A percentile compares a stretch with the other conserved stretches of the same genome.
These are phyloP conservation scores for Aspergillus diversus DNA, from an alignment of 495 filamentous ascomycete species.

Conservation along the genomic window DNA sequence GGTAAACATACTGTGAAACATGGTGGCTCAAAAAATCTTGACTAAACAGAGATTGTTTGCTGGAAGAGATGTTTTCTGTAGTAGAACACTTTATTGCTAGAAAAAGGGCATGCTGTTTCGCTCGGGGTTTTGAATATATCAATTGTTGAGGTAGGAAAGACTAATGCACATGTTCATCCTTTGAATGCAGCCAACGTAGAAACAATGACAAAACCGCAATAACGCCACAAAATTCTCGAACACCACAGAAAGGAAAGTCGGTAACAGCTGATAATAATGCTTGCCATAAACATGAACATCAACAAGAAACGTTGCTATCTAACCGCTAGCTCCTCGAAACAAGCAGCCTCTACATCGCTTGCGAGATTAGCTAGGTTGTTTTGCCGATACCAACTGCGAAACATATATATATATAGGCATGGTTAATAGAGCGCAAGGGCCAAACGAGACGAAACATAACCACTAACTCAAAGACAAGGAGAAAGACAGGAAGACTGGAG, in stretches of 20 bases:
- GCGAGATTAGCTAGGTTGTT: neutral
- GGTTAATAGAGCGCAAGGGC: neutral
- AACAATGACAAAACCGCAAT: constrained; percentile 1
- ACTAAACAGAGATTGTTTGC: neutral
- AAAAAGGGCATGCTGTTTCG: no score
- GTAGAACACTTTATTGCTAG: no score
- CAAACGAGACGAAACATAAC: neutral
- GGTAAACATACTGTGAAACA: neutral
- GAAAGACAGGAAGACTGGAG: neutral
- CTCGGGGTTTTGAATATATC: neutral
- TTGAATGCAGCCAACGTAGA: constrained; percentile 15
- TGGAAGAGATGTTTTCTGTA: neutral
- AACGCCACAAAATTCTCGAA: constrained; percentile 10
- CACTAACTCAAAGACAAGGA: constrained; percentile 4
- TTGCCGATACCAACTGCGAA: neutral
- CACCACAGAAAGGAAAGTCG: neutral
- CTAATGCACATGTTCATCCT: constrained; percentile 14
- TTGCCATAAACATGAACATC: neutral
- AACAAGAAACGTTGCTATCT: neutral
- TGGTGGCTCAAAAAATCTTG: constrained; percentile 3
- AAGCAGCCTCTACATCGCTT: neutral
- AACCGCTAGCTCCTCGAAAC: neutral
- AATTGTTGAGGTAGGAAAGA: neutral
- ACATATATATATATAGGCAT: neutral
- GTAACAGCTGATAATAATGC: constrained; percentile 8